Evolutionary conservation across 108 stramenopile genomes (phyloP).

Genomic region (Poteriospumella lacustris): DNA sequence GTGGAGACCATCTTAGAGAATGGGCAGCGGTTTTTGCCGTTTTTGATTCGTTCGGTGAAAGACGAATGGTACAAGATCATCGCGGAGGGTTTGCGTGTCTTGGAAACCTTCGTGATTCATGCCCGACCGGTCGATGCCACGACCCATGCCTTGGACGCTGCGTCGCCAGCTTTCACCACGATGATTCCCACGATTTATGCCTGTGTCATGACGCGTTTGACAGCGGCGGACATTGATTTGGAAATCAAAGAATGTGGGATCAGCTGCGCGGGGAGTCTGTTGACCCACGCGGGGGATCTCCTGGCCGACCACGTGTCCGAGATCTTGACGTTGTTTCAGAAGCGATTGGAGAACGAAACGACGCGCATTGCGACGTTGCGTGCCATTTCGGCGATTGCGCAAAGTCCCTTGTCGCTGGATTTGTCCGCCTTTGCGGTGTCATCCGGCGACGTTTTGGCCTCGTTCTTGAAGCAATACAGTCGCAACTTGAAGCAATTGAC

Average conservation of each 20-base stretch:
- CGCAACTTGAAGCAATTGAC: constrained; percentile 73
- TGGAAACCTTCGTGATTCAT: constrained; percentile 60
- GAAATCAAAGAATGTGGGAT: constrained; percentile 89
- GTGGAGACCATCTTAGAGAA: constrained; percentile 50
- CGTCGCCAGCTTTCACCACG: constrained; percentile 30
- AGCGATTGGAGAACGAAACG: constrained; percentile 85
- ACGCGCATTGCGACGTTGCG: constrained; percentile 85
- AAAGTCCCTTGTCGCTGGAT: constrained; percentile 62
- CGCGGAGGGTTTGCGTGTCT: constrained; percentile 58
- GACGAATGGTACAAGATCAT: constrained; percentile 92
- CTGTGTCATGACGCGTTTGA: constrained; percentile 79
- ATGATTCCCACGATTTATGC: constrained; percentile 54
- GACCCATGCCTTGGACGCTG: background rate
- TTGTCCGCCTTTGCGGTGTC: constrained; percentile 65
- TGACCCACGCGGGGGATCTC: constrained; percentile 47
- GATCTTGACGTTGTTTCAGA: constrained; percentile 67
- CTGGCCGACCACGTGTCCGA: constrained; percentile 54
- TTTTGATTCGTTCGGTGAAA: constrained; percentile 63
- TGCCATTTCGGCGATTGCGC: constrained; percentile 65
- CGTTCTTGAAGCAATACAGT: constrained; percentile 74
- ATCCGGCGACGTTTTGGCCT: constrained; percentile 67
- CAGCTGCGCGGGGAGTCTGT: constrained; percentile 39
- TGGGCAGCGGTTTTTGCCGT: constrained; percentile 54
- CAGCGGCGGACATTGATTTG: constrained; percentile 87
- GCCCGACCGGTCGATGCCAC: background rate